phyloP scores from a whole-genome alignment of 495 filamentous ascomycete species.

The Trichoderma parareesei region DNA sequence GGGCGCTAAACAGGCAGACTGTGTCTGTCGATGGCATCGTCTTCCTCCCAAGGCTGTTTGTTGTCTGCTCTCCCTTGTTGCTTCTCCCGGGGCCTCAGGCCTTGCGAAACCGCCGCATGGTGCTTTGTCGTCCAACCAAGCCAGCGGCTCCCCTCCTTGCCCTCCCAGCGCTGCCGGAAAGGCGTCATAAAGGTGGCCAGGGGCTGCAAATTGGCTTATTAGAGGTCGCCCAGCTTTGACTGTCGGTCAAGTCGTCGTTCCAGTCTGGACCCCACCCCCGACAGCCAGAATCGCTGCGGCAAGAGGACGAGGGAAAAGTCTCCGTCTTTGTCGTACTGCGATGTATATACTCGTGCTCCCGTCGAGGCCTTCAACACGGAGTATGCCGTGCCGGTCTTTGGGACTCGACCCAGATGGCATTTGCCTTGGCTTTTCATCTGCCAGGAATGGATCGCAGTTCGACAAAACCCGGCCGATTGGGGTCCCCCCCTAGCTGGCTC shows the following conservation, averaged over 20 bases:
- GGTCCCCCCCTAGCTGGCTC: background rate
- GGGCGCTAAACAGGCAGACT: background rate
- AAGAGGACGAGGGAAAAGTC: background rate
- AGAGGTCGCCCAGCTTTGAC: background rate
- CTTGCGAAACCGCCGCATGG: background rate
- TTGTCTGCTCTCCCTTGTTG: background rate
- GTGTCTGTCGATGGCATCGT: background rate
- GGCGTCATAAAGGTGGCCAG: constrained; percentile 6
- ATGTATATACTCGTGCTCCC: background rate
- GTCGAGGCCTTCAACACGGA: background rate
- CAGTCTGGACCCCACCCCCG: background rate
- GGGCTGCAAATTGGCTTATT: constrained; percentile 10
- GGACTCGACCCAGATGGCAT: background rate
- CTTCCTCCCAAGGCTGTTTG: background rate
- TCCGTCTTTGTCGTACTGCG: background rate
- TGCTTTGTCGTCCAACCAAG: constrained; percentile 1
- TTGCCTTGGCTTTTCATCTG: background rate
- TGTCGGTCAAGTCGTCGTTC: constrained; percentile 7
- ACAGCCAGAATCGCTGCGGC: background rate
- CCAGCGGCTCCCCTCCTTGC: background rate
- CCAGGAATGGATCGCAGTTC: background rate
- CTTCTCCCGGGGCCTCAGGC: too few relatives aligned
- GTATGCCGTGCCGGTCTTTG: too few relatives aligned
- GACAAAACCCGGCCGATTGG: background rate
- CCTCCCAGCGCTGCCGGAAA: background rate